Percentiles rank a stretch among this genome's conserved stretches.
Conservation (phyloP, 306 rosid genomes). For the barrel medic (Medicago truncatula) region MtrunA17r5.0-ANR NC_053044.1:10375001-10375500, state of each 20-base stretch:
- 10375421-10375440: slow-evolving; percentile 75
- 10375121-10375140: too few species aligned
- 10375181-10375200: slow-evolving; percentile 69
- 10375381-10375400: slow-evolving; percentile 88
- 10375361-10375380: slow-evolving; percentile 74
- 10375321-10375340: slow-evolving; percentile 84
- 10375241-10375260: slow-evolving; percentile 77
- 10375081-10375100: too few species aligned
- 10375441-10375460: slow-evolving; percentile 69
- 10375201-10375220: slow-evolving; percentile 78
- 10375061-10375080: too few species aligned
- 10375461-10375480: slow-evolving; percentile 70
- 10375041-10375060: too few species aligned
- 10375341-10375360: slow-evolving; percentile 70
- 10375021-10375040: too few species aligned
- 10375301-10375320: slow-evolving; percentile 73
- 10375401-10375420: slow-evolving; percentile 78
- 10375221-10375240: slow-evolving; percentile 82
- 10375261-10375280: slow-evolving; percentile 86
- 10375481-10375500: slow-evolving; percentile 63
- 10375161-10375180: slow-evolving; percentile 76
- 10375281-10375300: slow-evolving; percentile 64
- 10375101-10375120: too few species aligned
- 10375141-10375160: slow-evolving; percentile 69
- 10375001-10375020: too few species aligned